Percentiles rank a stretch among this genome's conserved stretches.
phyloP scores from a whole-genome alignment of 257 asterid genomes.

The Solanum ossicruentum region DNA sequence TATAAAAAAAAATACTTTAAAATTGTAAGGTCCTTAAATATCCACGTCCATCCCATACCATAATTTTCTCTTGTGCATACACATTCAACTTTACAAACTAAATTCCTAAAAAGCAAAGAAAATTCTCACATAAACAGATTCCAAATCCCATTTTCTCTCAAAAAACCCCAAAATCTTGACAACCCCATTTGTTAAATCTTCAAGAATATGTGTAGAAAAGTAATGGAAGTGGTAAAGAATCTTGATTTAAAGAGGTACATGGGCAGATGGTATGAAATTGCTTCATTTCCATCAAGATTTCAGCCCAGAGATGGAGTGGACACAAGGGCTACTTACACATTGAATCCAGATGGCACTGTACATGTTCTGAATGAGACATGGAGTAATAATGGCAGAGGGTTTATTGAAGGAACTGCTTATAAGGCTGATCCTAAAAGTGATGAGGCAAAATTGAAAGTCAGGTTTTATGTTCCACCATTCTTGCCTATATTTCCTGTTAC shows the following conservation, averaged over 20 bases:
- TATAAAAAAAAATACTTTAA: not conserved
- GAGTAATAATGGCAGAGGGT: conserved; percentile 49
- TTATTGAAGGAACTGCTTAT: conserved; percentile 54
- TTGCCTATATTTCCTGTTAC: conserved; percentile 21
- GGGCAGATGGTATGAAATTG: conserved; percentile 96
- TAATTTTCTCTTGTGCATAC: not conserved
- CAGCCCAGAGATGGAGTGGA: conserved; percentile 61
- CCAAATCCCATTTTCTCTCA: not conserved
- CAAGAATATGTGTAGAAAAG: conserved; percentile 33
- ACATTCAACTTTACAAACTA: not conserved
- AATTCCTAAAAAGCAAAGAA: not conserved
- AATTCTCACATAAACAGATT: not conserved
- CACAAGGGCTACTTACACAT: conserved; percentile 70
- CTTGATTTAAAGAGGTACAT: conserved; percentile 50
- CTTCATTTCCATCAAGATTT: conserved; percentile 60
- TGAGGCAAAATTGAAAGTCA: conserved; percentile 28
- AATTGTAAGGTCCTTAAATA: not conserved
- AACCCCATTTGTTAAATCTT: not conserved
- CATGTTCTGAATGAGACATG: conserved; percentile 77
- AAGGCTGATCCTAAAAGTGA: conserved; percentile 52
- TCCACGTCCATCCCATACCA: not conserved
- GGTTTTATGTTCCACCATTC: conserved; percentile 27
- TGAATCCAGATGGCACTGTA: conserved; percentile 58
- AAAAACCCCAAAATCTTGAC: not conserved
- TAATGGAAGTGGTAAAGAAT: conserved; percentile 52